phyloP scores from a whole-genome alignment of 1,139 yeast species.

The Candida frijolesensis region DNA sequence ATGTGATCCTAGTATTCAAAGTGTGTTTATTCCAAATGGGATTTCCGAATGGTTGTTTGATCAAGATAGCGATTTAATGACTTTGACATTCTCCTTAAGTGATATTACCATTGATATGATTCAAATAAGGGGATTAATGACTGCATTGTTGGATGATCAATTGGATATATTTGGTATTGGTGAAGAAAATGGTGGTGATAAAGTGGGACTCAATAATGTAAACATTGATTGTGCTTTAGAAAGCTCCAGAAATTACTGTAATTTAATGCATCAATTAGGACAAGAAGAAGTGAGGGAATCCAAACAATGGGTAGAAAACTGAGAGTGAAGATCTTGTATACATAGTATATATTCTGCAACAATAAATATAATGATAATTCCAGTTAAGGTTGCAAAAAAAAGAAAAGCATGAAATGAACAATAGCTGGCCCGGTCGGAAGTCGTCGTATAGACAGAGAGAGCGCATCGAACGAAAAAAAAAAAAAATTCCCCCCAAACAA shows the following conservation, averaged over 20 bases:
- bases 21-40: conserved; percentile 39
- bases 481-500: neutral
- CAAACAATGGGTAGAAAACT: neutral
- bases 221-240: conserved; percentile 37
- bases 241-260: conserved; percentile 30
- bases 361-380: neutral
- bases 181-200: conserved; percentile 13
- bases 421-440: neutral
- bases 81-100: conserved; percentile 34
- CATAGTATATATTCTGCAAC: neutral
- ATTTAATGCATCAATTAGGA: neutral
- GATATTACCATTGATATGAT: conserved; percentile 37
- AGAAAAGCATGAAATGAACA: neutral
- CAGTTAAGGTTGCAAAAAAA: neutral
- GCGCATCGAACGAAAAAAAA: neutral
- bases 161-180: conserved; percentile 11
- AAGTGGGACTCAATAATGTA: conserved; percentile 26
- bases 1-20: conserved; percentile 20
- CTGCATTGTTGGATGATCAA: conserved; percentile 20
- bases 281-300: neutral
- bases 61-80: conserved; percentile 26
- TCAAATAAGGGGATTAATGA: conserved; percentile 34
- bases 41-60: conserved; percentile 28
- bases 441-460: neutral
- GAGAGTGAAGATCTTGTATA: neutral